These are phyloP conservation scores for Closterium sp. DNA, from an alignment of 139 green algal genomes.

Conservation along the genomic window DNA sequence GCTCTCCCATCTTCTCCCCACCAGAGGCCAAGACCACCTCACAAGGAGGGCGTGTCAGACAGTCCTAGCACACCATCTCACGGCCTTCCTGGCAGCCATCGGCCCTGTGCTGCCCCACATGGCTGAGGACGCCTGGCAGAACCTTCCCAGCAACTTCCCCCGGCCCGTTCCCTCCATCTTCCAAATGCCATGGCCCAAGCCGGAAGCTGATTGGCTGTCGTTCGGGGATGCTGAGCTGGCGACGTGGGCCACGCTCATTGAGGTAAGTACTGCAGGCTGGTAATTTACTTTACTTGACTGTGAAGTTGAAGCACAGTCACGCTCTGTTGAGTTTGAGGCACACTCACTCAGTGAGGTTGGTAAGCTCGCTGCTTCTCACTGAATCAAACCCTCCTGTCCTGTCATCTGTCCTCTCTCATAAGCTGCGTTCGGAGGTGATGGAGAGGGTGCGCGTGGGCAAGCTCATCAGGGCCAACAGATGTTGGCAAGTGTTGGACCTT, in stretches of 20 bases:
- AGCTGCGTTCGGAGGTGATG: too few species aligned
- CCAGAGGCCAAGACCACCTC: constrained; percentile 19
- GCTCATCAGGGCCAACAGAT: constrained; percentile 71
- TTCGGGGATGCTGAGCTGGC: constrained; percentile 35
- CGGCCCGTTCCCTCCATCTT: constrained; percentile 69
- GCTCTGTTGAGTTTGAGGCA: background rate
- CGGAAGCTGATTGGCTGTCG: constrained; percentile 58
- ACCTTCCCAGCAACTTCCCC: constrained; percentile 59
- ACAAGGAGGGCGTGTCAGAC: constrained; percentile 78
- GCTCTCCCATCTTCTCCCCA: background rate
- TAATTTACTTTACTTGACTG: too few species aligned
- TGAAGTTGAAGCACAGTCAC: too few species aligned
- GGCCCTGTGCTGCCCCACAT: constrained; percentile 75
- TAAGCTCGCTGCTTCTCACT: too few species aligned
- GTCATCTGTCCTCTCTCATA: too few species aligned
- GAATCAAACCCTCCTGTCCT: too few species aligned
- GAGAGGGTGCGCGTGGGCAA: constrained; percentile 74
- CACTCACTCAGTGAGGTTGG: background rate
- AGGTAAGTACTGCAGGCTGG: background rate
- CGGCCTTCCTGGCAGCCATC: constrained; percentile 52
- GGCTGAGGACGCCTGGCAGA: constrained; percentile 91
- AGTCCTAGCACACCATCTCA: constrained; percentile 69
- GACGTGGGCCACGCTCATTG: background rate
- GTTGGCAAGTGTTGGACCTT: too few species aligned
- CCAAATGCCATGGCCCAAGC: constrained; percentile 64